Evolutionary conservation across 768 basidiomycete species (phyloP).

Genomic region (Phanerochaete sordida): DNA sequence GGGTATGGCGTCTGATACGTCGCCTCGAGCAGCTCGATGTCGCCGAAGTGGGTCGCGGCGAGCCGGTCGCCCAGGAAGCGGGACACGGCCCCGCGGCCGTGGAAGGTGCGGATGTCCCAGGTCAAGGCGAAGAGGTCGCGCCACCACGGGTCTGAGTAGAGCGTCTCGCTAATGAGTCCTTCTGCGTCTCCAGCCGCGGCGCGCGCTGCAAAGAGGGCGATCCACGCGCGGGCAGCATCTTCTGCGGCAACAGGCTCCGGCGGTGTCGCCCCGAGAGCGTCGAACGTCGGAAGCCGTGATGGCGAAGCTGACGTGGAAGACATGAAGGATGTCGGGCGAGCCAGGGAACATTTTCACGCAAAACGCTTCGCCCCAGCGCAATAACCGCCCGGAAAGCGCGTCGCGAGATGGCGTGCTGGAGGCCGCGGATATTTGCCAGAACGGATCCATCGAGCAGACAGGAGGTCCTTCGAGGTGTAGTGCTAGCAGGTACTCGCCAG

Average conservation of each 20-base stretch:
- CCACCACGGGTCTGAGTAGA: constrained; percentile 12
- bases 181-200: not conserved
- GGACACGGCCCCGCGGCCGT: constrained; percentile 25
- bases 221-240: not conserved
- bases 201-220: not conserved
- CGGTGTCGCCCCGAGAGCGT: not conserved
- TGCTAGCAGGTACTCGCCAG: too few relatives aligned
- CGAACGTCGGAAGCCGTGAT: not conserved
- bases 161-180: not conserved
- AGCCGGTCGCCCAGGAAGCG: constrained; percentile 26
- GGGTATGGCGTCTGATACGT: constrained; percentile 18
- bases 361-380: too few relatives aligned
- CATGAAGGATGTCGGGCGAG: not conserved
- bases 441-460: too few relatives aligned
- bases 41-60: constrained; percentile 9
- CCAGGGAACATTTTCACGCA: too few relatives aligned
- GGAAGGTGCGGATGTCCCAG: constrained; percentile 38
- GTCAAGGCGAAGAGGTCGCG: constrained; percentile 15
- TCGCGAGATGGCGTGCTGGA: too few relatives aligned
- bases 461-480: too few relatives aligned
- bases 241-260: not conserved
- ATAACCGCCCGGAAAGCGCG: too few relatives aligned
- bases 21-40: constrained; percentile 19
- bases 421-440: too few relatives aligned
- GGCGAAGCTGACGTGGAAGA: not conserved